A percentile compares a stretch with the other conserved stretches of the same genome.
Conservation (phyloP, 306 rosid genomes). For the Alnus glutinosa region DNA sequence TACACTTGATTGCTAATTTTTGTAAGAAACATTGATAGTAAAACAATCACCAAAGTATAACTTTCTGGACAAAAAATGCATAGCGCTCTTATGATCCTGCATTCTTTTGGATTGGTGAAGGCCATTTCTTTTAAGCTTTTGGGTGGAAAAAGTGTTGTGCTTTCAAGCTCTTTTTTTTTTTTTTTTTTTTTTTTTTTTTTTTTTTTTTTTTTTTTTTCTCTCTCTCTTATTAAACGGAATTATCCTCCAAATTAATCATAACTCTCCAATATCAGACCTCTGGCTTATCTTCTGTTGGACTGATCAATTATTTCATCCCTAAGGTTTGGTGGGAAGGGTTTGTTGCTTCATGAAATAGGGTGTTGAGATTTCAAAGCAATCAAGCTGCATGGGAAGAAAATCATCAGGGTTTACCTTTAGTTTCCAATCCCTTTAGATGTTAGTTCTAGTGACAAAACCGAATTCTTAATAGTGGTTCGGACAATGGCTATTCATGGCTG, state of each 20-base stretch:
- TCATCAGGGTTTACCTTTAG: not conserved
- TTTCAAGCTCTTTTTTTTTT: not conserved
- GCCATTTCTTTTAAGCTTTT: not conserved
- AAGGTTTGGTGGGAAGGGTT: not conserved
- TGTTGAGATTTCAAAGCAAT: not conserved
- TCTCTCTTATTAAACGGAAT: not conserved
- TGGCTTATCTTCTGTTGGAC: not conserved
- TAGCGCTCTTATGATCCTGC: not conserved
- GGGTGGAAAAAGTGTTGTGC: not conserved
- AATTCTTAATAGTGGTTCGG: no score
- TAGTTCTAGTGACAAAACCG: no score
- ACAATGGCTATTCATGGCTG: no score
- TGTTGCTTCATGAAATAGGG: not conserved
- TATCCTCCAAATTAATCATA: not conserved
- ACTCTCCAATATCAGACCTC: not conserved
- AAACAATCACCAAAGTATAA: not conserved
- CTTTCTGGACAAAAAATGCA: not conserved
- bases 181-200: no score
- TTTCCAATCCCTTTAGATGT: no score
- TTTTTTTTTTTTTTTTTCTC: no score
- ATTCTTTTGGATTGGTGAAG: not conserved
- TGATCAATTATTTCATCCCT: not conserved
- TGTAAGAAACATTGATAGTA: not conserved
- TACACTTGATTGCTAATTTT: not conserved
- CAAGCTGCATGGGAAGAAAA: not conserved